Evolutionary conservation across 331 rosid genomes (phyloP).

Genomic region (Quercus lobata): DNA sequence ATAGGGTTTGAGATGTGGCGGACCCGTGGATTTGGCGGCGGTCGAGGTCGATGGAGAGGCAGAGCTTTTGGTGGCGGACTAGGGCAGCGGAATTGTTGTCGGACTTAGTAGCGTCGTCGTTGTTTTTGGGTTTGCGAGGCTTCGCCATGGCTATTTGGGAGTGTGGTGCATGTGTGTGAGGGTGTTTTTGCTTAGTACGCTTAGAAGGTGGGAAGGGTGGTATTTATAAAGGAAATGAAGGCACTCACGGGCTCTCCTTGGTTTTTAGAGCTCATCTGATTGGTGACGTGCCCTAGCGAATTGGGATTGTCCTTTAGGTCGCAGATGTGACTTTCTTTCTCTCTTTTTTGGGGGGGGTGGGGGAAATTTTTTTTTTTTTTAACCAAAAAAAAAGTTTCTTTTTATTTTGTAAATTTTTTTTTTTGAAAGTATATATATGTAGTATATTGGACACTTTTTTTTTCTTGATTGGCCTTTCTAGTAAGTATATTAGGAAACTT

Average conservation of each 20-base stretch:
- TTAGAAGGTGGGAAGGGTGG: not conserved
- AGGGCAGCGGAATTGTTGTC: slow-evolving; percentile 72
- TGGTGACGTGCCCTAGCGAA: slow-evolving; percentile 8
- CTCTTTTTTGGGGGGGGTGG: no score
- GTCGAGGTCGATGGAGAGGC: slow-evolving; percentile 78
- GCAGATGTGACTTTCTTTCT: no score
- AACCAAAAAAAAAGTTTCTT: no score
- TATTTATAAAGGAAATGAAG: not conserved
- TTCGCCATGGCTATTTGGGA: slow-evolving; percentile 57
- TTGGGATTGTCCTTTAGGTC: not conserved
- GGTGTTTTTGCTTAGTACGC: not conserved
- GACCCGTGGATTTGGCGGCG: slow-evolving; percentile 74
- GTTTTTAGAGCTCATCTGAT: not conserved
- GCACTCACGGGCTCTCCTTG: not conserved
- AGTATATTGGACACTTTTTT: no score
- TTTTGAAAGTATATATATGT: no score
- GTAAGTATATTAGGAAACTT: no score
- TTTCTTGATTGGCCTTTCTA: no score
- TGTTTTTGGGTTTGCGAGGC: slow-evolving; percentile 88
- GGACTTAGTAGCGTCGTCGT: slow-evolving; percentile 65
- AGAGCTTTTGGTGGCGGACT: slow-evolving; percentile 93
- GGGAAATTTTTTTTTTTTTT: no score
- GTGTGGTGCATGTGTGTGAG: not conserved
- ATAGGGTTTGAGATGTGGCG: slow-evolving; percentile 15
- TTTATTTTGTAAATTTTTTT: no score